These are phyloP conservation scores for Aureobasidium sp. DNA, from an alignment of 2,329 filamentous ascomycete genomes.

Conservation along the genomic window DNA sequence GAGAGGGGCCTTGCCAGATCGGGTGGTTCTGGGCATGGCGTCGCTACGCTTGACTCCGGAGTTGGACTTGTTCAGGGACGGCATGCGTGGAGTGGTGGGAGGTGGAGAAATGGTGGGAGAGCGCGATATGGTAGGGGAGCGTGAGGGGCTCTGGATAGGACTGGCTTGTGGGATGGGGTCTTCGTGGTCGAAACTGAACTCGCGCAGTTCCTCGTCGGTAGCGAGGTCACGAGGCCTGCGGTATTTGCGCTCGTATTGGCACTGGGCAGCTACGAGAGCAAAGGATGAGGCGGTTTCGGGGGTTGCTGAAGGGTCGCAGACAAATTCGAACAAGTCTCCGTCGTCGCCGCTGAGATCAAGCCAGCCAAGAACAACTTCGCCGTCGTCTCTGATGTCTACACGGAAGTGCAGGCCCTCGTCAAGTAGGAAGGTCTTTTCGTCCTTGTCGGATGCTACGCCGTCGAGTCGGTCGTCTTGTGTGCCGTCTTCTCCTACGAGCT, in stretches of 20 bases:
- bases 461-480: constrained; percentile 68
- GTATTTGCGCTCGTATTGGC: constrained; percentile 97
- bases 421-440: constrained; percentile 96
- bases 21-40: constrained; percentile 26
- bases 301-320: constrained; percentile 72
- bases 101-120: constrained; percentile 31
- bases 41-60: constrained; percentile 19
- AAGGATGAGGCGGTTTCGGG: constrained; percentile 71
- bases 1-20: constrained; percentile 21
- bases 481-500: constrained; percentile 82
- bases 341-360: constrained; percentile 87
- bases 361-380: constrained; percentile 87
- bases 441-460: constrained; percentile 65
- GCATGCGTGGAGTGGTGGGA: constrained; percentile 15
- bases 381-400: constrained; percentile 70
- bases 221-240: constrained; percentile 72
- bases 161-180: constrained; percentile 54
- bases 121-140: constrained; percentile 29
- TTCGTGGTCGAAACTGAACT: constrained; percentile 71
- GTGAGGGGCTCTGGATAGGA: constrained; percentile 44
- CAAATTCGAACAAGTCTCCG: constrained; percentile 95
- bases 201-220: constrained; percentile 68
- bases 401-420: constrained; percentile 86
- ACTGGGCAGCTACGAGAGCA: constrained; percentile 75
- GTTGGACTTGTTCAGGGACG: constrained; percentile 7